Percentiles rank a stretch among this genome's conserved stretches.
Conservation (phyloP, 306 rosid species). For the Pueraria montana region DNA sequence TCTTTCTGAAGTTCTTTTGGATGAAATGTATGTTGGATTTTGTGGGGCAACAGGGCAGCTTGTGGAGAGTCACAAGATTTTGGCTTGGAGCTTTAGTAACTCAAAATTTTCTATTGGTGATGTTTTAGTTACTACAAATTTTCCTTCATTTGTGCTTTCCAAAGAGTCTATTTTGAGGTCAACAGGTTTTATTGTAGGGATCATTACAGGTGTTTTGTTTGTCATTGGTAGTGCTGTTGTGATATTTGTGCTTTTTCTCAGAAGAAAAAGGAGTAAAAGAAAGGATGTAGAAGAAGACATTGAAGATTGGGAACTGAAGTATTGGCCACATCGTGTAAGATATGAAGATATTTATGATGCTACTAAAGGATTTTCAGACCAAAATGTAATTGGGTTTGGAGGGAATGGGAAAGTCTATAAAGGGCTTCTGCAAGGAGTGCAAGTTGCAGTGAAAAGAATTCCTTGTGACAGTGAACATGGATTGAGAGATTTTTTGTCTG, state of each 20-base stretch:
- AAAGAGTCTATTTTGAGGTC: slow-evolving; percentile 45
- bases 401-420: slow-evolving; percentile 71
- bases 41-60: slow-evolving; percentile 60
- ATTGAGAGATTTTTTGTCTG: slow-evolving; percentile 67
- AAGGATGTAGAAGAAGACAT: slow-evolving; percentile 40
- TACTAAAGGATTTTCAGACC: slow-evolving; percentile 62
- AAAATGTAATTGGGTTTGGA: slow-evolving; percentile 66
- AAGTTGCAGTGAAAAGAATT: slow-evolving; percentile 65
- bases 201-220: slow-evolving; percentile 49
- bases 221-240: slow-evolving; percentile 39
- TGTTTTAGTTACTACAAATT: slow-evolving; percentile 57
- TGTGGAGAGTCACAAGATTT: slow-evolving; percentile 62
- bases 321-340: slow-evolving; percentile 68
- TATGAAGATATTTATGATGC: slow-evolving; percentile 61
- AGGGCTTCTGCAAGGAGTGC: slow-evolving; percentile 57
- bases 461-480: slow-evolving; percentile 53
- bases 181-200: slow-evolving; percentile 53
- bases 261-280: slow-evolving; percentile 48
- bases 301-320: slow-evolving; percentile 72
- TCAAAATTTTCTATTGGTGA: slow-evolving; percentile 62
- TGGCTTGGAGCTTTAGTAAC: slow-evolving; percentile 68
- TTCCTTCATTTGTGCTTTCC: slow-evolving; percentile 67
- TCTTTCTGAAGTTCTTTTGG: slow-evolving; percentile 61
- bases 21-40: slow-evolving; percentile 63
- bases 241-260: slow-evolving; percentile 22